Conservation (phyloP, 805 yeast species). For the Priceomyces medius region DNA sequence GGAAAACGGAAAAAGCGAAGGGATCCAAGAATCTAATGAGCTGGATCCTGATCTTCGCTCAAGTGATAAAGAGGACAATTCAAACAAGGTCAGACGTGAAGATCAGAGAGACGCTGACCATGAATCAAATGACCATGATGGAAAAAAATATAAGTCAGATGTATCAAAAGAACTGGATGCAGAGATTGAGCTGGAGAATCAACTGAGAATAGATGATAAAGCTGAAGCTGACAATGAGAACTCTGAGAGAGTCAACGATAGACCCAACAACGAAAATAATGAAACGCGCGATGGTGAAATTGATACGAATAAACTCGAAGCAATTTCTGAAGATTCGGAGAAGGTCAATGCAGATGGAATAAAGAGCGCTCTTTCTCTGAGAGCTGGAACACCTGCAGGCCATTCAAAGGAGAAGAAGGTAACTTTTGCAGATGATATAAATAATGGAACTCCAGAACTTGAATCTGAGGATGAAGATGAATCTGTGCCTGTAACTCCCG, state of each 20-base stretch:
- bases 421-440: slow-evolving; percentile 22
- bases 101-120: no score
- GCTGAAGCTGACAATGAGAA: not conserved
- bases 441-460: slow-evolving; percentile 6
- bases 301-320: slow-evolving; percentile 2
- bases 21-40: no score
- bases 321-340: slow-evolving; percentile 2
- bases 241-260: not conserved
- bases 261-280: not conserved
- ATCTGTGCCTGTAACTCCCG: slow-evolving; percentile 7
- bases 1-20: no score
- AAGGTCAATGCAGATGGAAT: not conserved
- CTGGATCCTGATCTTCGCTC: no score
- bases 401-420: slow-evolving; percentile 15
- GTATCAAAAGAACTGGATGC: no score
- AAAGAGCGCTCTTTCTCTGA: not conserved
- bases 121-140: no score
- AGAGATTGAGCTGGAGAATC: no score
- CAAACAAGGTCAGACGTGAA: no score
- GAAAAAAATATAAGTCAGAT: no score
- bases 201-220: not conserved
- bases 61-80: no score
- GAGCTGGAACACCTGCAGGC: not conserved
- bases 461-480: slow-evolving; percentile 7
- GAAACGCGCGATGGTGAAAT: not conserved